Conservation (phyloP, 192 early-diverging fungal genomes). For the Podila verticillata region DNA sequence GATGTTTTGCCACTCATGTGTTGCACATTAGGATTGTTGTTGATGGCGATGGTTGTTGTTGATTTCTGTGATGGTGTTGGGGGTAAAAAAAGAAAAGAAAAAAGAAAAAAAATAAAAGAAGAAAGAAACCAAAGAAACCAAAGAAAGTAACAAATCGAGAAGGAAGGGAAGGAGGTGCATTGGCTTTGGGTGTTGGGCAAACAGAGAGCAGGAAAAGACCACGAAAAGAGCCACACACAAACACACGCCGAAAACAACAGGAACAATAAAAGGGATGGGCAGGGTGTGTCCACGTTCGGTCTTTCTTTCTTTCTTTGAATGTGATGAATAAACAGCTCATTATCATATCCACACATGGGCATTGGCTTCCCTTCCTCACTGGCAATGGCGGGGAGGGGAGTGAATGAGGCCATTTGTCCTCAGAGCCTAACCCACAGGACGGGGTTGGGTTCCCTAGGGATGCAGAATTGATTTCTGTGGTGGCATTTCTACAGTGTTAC, state of each 20-base stretch:
- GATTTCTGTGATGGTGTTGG: neutral
- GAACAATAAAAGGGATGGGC: no score
- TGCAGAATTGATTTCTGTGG: no score
- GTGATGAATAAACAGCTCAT: neutral
- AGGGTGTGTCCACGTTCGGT: no score
- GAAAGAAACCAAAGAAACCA: slow-evolving; percentile 12
- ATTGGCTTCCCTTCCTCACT: no score
- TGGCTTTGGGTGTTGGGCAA: neutral
- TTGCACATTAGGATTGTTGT: neutral
- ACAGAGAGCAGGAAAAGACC: neutral
- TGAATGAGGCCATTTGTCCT: no score
- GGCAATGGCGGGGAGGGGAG: no score
- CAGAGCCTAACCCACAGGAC: no score
- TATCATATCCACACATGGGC: neutral
- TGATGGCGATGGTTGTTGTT: neutral
- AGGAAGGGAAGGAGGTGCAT: neutral
- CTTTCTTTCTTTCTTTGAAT: no score
- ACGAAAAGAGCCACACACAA: neutral
- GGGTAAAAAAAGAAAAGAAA: neutral
- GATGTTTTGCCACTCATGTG: neutral
- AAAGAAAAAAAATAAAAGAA: slow-evolving; percentile 1
- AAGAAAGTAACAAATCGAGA: slow-evolving; percentile 11
- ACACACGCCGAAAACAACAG: no score
- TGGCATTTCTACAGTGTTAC: no score
- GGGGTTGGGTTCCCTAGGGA: no score